phyloP scores from a whole-genome alignment of 441 rosid genomes.

The Aleurites moluccanus region DNA sequence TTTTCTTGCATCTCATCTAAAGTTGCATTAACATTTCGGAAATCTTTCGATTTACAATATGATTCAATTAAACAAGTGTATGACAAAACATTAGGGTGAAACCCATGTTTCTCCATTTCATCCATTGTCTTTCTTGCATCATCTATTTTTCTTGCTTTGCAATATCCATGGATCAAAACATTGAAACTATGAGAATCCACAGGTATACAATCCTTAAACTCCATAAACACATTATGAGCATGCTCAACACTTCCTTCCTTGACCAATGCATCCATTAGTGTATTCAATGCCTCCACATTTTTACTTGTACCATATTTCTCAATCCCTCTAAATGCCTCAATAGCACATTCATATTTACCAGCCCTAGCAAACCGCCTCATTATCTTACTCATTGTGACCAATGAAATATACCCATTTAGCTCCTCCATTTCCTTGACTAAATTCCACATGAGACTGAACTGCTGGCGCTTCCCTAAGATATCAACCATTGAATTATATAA shows the following conservation, averaged over 20 bases:
- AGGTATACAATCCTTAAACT: conserved; percentile 42
- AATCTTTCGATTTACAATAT: conserved; percentile 62
- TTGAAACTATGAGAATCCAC: conserved; percentile 43
- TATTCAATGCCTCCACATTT: conserved; percentile 48
- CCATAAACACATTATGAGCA: conserved; percentile 48
- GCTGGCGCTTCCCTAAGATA: conserved; percentile 52
- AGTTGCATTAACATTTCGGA: conserved; percentile 50
- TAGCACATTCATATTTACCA: conserved; percentile 51
- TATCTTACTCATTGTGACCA: conserved; percentile 58
- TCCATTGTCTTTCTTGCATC: conserved; percentile 55
- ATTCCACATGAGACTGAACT: conserved; percentile 61
- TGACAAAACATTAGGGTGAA: conserved; percentile 51
- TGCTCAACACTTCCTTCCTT: conserved; percentile 63
- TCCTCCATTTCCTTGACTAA: conserved; percentile 53
- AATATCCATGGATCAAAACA: conserved; percentile 72
- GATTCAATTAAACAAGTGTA: conserved; percentile 67
- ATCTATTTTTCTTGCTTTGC: conserved; percentile 59
- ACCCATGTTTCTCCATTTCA: conserved; percentile 50
- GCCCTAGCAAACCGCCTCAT: conserved; percentile 67
- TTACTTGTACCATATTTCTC: conserved; percentile 49
- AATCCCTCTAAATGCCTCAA: conserved; percentile 54
- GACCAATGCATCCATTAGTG: conserved; percentile 69
- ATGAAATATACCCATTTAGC: conserved; percentile 43
- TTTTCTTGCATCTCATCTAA: conserved; percentile 64
- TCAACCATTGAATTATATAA: conserved; percentile 65